Evolutionary conservation across 2,329 filamentous ascomycete species (phyloP), one percentile per base, ranked within the genome.

Genomic region (Scedosporium minutisporum): DNA sequence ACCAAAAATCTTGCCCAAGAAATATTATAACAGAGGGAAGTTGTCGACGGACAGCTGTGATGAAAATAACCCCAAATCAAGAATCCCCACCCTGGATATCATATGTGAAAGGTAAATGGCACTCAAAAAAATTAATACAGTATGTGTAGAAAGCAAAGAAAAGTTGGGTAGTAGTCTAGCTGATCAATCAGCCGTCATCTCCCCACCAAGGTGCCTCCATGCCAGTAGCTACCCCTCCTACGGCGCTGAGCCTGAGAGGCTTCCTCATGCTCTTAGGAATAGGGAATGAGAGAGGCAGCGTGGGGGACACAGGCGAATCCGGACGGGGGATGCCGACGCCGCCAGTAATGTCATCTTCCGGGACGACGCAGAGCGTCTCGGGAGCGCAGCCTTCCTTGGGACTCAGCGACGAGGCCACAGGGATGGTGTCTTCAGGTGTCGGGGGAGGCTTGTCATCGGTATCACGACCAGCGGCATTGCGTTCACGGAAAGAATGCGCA

Each of bases 201-300:
- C 74, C 76, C 76, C 74, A 77, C 68, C 70, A 74, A 2, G 73
- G 72, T 42, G 71, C 67, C 6, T 72, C 71, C 4, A 68, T 68
- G 27, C 67, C 66, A 6, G 21, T 55, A 27, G 4, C 23, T 2
- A 69, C 65, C 23, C 66, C 66, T 18, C 76, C 76, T 16, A 78
- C 75, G 1, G 76, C 76, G 60, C 76, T 77, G 53, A 78, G 67
- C 4, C 78, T 74, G 10, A 76, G 77, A 59, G 73, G 72, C 67
- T 75, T 78, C 68, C 76, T 62, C 38, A 42, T 33, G 14, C 53
- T 57, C 5, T n/a, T 57, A 14, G 61, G 61, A 18, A 33, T 46
- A 2, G 61, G 61, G 60, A 61, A 61, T 9, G 51, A 55, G 25
- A 61, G 46, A 4, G 46, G 27, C 3, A 61, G 33, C 6, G 48